phyloP scores from a whole-genome alignment of 2,329 filamentous ascomycete species.

The Fusarium transvaalense region DNA sequence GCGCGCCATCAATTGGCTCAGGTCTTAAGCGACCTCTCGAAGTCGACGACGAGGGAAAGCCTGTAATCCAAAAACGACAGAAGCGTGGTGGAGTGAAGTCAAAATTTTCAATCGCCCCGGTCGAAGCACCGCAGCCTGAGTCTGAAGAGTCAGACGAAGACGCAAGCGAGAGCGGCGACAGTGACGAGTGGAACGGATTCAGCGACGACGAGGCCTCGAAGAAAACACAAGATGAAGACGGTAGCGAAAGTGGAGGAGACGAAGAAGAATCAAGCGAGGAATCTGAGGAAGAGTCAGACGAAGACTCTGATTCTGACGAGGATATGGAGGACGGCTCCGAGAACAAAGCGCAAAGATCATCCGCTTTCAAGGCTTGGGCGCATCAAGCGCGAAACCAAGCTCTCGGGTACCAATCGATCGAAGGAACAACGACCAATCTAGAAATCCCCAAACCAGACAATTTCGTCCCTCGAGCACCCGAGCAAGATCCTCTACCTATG shows the following conservation, averaged over 20 bases:
- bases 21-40: conserved; percentile 91
- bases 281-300: conserved; percentile 51
- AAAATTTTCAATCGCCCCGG: conserved; percentile 61
- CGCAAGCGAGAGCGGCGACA: conserved; percentile 44
- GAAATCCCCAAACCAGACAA: conserved; percentile 69
- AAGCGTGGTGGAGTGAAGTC: conserved; percentile 73
- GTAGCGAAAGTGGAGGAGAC: conserved; percentile 44
- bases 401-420: conserved; percentile 71
- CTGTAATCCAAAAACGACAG: conserved; percentile 85
- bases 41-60: conserved; percentile 80
- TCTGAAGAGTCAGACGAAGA: conserved; percentile 44
- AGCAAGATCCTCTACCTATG: conserved; percentile 77
- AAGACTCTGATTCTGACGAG: conserved; percentile 51
- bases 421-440: conserved; percentile 57
- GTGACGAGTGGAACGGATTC: conserved; percentile 73
- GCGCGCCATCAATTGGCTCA: conserved; percentile 66
- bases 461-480: conserved; percentile 75
- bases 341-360: conserved; percentile 55
- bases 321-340: conserved; percentile 51
- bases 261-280: conserved; percentile 47
- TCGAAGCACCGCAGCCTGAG: conserved; percentile 55
- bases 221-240: conserved; percentile 48
- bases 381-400: conserved; percentile 86
- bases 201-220: conserved; percentile 58
- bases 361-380: conserved; percentile 95